phyloP scores from a whole-genome alignment of 2,329 filamentous ascomycete species.

The Myriosclerotinia curreyana region DNA sequence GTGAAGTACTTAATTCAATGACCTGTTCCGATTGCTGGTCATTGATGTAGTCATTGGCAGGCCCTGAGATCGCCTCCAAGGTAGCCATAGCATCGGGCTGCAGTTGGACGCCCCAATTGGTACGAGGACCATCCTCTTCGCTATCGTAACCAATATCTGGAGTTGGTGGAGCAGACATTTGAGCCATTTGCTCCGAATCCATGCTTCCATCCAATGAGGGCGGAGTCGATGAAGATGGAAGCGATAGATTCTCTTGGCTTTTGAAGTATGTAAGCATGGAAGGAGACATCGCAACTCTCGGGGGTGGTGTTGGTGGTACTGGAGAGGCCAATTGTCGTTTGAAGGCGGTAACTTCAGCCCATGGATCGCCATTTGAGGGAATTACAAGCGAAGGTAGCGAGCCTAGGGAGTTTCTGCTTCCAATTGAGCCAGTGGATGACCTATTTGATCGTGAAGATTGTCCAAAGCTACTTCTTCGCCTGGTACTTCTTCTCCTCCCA shows the following conservation, averaged over 20 bases:
- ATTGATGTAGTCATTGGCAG: conserved; percentile 58
- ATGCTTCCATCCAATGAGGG: conserved; percentile 83
- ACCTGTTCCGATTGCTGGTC: conserved; percentile 55
- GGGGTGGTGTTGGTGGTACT: conserved; percentile 61
- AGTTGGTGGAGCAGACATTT: conserved; percentile 79
- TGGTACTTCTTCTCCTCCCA: conserved; percentile 44
- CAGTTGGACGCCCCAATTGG: conserved; percentile 60
- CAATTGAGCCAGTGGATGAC: conserved; percentile 31
- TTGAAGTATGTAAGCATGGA: conserved; percentile 70
- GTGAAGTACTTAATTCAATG: conserved; percentile 46
- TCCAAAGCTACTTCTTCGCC: conserved; percentile 32
- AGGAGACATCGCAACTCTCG: conserved; percentile 72
- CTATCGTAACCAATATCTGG: conserved; percentile 64
- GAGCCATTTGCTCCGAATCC: conserved; percentile 81
- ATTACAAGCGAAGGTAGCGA: conserved; percentile 53
- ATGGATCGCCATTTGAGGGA: conserved; percentile 42
- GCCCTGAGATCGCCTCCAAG: conserved; percentile 67
- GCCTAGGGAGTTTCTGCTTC: conserved; percentile 33
- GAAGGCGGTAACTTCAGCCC: conserved; percentile 47
- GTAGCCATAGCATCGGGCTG: conserved; percentile 79
- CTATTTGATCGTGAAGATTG: conserved; percentile 32
- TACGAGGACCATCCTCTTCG: conserved; percentile 61
- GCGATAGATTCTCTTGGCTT: conserved; percentile 65
- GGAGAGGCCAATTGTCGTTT: conserved; percentile 52
- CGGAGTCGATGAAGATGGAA: conserved; percentile 74